phyloP scores from a whole-genome alignment of 306 rosid genomes.

The Corylus heterophylla region DNA sequence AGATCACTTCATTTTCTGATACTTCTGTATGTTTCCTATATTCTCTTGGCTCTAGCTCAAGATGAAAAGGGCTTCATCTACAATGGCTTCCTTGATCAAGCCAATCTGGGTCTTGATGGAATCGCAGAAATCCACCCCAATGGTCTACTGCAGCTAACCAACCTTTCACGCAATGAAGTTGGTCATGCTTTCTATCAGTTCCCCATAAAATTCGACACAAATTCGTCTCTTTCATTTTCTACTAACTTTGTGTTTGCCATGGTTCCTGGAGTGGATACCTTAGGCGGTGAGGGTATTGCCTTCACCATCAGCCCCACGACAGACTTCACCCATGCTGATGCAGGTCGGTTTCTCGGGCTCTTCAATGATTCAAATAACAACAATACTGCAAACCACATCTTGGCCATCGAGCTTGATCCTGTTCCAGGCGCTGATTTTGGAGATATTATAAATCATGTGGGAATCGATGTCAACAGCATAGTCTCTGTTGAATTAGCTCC shows the following conservation, averaged over 20 bases:
- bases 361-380: constrained; percentile 18
- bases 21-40: neutral
- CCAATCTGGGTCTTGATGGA: neutral
- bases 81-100: neutral
- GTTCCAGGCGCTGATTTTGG: constrained; percentile 1
- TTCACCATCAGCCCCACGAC: constrained; percentile 28
- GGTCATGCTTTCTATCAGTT: neutral
- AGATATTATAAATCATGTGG: constrained; percentile 34
- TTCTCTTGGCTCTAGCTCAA: neutral
- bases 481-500: neutral
- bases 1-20: neutral
- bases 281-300: constrained; percentile 26
- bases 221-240: neutral
- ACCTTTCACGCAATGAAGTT: neutral
- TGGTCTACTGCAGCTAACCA: neutral
- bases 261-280: neutral
- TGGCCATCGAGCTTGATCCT: constrained; percentile 40
- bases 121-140: neutral
- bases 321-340: neutral
- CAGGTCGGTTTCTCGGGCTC: constrained; percentile 27
- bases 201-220: neutral
- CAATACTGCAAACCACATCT: constrained; percentile 20
- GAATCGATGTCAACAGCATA: constrained; percentile 33
- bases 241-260: neutral
- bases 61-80: constrained; percentile 4